These are phyloP conservation scores for Candida sojae DNA, from an alignment of 1,139 yeast genomes.

Conservation along the genomic window DNA sequence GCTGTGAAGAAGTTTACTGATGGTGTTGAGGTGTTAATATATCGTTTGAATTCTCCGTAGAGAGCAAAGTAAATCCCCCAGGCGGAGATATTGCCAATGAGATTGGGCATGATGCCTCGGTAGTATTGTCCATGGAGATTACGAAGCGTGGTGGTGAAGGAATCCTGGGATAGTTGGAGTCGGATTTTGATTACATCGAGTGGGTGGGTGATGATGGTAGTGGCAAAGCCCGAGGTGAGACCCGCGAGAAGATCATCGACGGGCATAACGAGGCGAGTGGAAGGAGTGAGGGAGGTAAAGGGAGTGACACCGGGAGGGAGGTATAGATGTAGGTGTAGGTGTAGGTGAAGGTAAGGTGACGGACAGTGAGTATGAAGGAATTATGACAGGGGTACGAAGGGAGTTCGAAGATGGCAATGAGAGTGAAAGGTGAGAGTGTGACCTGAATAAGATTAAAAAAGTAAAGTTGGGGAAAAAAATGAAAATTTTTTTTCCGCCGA, in stretches of 20 bases:
- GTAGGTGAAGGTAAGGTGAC: too few species aligned
- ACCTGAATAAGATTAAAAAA: too few species aligned
- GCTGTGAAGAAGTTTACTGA: conserved; percentile 37
- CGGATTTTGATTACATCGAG: conserved; percentile 82
- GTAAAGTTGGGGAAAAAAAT: too few species aligned
- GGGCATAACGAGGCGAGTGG: too few species aligned
- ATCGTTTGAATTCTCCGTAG: conserved; percentile 60
- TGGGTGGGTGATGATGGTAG: conserved; percentile 86
- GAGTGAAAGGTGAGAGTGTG: too few species aligned
- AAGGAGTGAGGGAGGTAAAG: too few species aligned
- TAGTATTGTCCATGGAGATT: conserved; percentile 33
- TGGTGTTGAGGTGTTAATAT: conserved; percentile 16
- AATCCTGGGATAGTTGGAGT: conserved; percentile 51
- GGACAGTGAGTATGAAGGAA: too few species aligned
- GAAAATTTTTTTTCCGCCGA: too few species aligned
- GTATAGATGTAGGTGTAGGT: too few species aligned
- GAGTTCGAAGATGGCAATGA: too few species aligned
- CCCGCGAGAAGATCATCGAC: conserved; percentile 68
- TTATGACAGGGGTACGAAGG: too few species aligned
- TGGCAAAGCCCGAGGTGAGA: conserved; percentile 74
- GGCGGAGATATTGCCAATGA: conserved; percentile 80
- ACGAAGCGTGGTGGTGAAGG: conserved; percentile 16
- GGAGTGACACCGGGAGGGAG: too few species aligned
- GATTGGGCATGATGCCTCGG: conserved; percentile 79
- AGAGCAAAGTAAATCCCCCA: conserved; percentile 87